Evolutionary conservation across 2,329 filamentous ascomycete species (phyloP), one percentile per base, ranked within the genome.

Genomic region (Epichloe sylvatica): DNA sequence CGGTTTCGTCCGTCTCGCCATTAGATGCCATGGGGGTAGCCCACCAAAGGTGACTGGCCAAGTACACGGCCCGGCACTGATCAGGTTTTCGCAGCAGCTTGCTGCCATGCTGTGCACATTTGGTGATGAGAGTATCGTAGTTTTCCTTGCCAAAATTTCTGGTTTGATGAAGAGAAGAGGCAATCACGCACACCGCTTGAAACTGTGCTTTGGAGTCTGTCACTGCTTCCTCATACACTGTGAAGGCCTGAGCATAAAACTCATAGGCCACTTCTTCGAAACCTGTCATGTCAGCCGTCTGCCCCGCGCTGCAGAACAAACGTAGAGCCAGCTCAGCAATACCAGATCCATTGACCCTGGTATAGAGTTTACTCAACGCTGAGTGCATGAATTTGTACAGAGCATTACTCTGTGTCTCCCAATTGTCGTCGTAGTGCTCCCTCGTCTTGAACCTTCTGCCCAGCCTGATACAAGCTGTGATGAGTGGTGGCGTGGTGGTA

Each of bases 41-140:
- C 92, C 92, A 98, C 92, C 92, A 98, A 47, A 98, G 70, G 67
- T 98, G 92, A 64, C 90, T 96, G 3, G 92, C 92, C 57, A 98
- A 72, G 62, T 97, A 98, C 11, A 98, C 92, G 0, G 92, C 92
- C 23, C 92, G 82, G 65, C 92, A 98, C 69, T 98, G 92, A 64
- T 98, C 92, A 1, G 92, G 94, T 70, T 98, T 98, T 68, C 95
- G 91, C 58, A 98, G 76, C 56, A 98, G 73, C 66, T 97, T 98
- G 70, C 90, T 96, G 17, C 92, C 91, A 63, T 98, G 94, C 57
- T 97, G 77, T 3, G 94, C 91, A 57, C 89, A 94, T 69, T 98
- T 98, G 9, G 92, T 98, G 62, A 98, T 98, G 35, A 98, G 74
- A 0, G 92, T 98, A 65, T 98, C 94, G 67, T 97, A 98, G 63